Evolutionary conservation across 345 rosid species (phyloP).

Genomic region (Balakata baccata): DNA sequence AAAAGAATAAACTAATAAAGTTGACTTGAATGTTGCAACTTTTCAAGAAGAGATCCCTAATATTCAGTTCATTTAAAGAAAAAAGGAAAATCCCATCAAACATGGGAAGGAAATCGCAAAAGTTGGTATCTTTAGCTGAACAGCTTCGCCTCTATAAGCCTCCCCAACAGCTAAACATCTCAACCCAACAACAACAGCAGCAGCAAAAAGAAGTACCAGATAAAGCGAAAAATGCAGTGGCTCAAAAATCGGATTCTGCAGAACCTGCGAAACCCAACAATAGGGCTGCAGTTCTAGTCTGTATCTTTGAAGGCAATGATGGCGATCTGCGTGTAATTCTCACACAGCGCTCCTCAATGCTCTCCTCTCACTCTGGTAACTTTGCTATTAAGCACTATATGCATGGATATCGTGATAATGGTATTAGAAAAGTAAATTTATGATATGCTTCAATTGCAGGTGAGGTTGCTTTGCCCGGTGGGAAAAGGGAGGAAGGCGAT

Average conservation of each 20-base stretch:
- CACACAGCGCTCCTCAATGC: slow-evolving; percentile 27
- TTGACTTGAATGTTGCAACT: not conserved
- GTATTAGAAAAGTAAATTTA: not conserved
- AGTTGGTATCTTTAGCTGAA: slow-evolving; percentile 16
- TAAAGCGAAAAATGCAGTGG: not conserved
- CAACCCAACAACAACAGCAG: too few relatives aligned
- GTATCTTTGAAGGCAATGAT: slow-evolving; percentile 27
- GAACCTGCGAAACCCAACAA: slow-evolving; percentile 16
- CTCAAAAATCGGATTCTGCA: slow-evolving; percentile 4
- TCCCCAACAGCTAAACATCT: too few relatives aligned
- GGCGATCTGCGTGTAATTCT: slow-evolving; percentile 33
- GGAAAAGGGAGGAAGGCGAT: slow-evolving; percentile 43
- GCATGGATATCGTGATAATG: not conserved
- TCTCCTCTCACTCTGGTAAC: slow-evolving; percentile 34
- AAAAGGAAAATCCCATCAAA: not conserved
- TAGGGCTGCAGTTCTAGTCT: slow-evolving; percentile 36
- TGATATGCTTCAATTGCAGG: slow-evolving; percentile 22
- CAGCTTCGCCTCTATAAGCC: slow-evolving; percentile 19
- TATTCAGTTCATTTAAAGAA: not conserved
- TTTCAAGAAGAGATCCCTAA: not conserved
- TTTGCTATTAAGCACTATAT: not conserved
- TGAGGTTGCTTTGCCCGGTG: slow-evolving; percentile 50
- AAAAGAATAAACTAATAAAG: too few relatives aligned
- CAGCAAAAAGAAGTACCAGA: too few relatives aligned
- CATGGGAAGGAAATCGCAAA: slow-evolving; percentile 5